Base-by-base conservation (phyloP, 805 yeast genomes). In the Wickerhamia fluorescens region DNA sequence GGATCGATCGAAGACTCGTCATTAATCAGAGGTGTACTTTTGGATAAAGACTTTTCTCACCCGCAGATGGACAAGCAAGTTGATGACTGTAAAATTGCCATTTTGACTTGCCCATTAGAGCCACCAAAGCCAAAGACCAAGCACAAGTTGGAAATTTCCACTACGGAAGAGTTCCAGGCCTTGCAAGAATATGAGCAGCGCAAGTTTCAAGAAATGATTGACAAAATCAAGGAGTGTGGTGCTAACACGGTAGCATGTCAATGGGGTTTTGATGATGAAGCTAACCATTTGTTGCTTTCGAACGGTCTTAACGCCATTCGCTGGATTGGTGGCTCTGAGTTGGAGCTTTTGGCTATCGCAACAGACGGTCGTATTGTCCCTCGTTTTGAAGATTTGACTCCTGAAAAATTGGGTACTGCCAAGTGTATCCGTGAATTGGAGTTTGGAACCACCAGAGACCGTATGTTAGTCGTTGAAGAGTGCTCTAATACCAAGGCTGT, bases 221-320 rank as follows among this genome's bases (percentile, higher is more conserved):
- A 78, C 35, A 62, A 68, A 38, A 94, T 92, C 31, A 88, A 92
- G 60, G 73, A 71, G 15, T 71, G 95, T 0, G 97, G 97, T 23
- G 97, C 98, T 16, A 89, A 88, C 56, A 74, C 89, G 32, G 98
- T 89, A 29, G 89, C 94, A 22, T 92, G 98, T 63, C 98, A 89
- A 65, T 89, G 98, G 98, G 98, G 98, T 11, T 92, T 89, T 48
- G 98, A 89, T 57, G 98, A 89, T 56, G 98, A 89, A 66, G 97
- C 97, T 23, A 89, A 89, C 61, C 96, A 92, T 58, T 62, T 92
- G 52, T 68, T 92, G 36, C 66, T 88, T 44, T 82, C 89, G 46
- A 86, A 89, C 58, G 73, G 84, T 24, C 71, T 92, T 39, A 95
- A 96, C 21, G 97, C 97, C 14, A 92, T 92, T 23, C 78, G 99